Base-by-base conservation (phyloP, 2,329 filamentous ascomycete genomes). In the Epichloe sibirici region DNA sequence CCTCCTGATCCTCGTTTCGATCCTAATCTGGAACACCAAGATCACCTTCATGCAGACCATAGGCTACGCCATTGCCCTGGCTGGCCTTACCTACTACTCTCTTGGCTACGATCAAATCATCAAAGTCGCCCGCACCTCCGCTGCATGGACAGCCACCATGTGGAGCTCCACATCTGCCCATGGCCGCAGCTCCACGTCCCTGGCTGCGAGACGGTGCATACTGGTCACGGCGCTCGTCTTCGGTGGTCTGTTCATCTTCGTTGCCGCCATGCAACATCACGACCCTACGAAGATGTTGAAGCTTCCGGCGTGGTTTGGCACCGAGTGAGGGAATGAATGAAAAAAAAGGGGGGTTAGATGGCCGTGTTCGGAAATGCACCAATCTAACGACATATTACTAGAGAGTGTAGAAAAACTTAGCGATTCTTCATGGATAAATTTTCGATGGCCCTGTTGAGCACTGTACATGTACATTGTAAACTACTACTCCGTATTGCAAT, bases 21-120 rank as follows among this genome's bases (percentile, higher is more conserved):
- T 93, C 69, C 67, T 88, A 63, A 83, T 91, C 65, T 93, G 88
- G 83, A 74, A 78, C 59, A 88, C 87, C 53, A 77, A 80, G 35
- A 84, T 93, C 63, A 77, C 82, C 21, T 65, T 71, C 25, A 75
- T 89, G 52, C 88, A 94, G 70, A 80, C 82, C 61, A 75, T 90
- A 65, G 88, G 88, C 59, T 94, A 94, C 74, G 73, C 75, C 60
- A 78, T 91, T 61, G 87, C 88, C 51, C 70, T 79, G 17, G 59
- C 66, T 52, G 75, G 75, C 35, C 66, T 79, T 47, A 63, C 72
- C 25, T 69, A 75, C 58, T 80, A 79, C 65, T 77, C 75, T 0
- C 57, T 69, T 9, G 68, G 68, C 35, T 67, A 67, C 55, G 66
- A 69, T 43, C 65, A 68, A 48, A 57, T 69, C 44, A 49, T 61